Conservation (phyloP, 2,329 filamentous ascomycete genomes). For the Calonectria crousiana region DNA sequence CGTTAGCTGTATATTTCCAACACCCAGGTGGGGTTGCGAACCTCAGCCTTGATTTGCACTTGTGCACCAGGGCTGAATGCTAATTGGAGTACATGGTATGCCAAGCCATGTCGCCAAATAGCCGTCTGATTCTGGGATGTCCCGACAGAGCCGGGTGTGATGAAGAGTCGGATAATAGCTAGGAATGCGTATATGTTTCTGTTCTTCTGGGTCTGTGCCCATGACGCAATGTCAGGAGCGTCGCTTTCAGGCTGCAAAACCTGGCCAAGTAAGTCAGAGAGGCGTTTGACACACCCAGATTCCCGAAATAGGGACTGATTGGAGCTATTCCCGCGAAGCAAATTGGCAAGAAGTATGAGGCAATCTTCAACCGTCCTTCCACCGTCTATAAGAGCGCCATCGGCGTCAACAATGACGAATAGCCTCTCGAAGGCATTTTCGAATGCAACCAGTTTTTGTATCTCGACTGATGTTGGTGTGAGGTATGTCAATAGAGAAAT, state of each 20-base stretch:
- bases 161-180: constrained; percentile 87
- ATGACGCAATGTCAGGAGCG: constrained; percentile 73
- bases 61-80: constrained; percentile 82
- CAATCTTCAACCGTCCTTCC: constrained; percentile 93
- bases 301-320: constrained; percentile 97
- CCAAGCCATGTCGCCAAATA: constrained; percentile 86
- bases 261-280: constrained; percentile 76
- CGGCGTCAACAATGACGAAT: constrained; percentile 83
- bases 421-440: constrained; percentile 92
- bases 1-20: constrained; percentile 27
- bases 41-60: constrained; percentile 84
- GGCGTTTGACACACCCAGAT: constrained; percentile 81
- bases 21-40: constrained; percentile 47
- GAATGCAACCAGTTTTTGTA: constrained; percentile 96
- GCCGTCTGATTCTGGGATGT: constrained; percentile 86
- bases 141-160: constrained; percentile 82
- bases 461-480: constrained; percentile 86
- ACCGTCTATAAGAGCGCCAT: constrained; percentile 86
- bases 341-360: constrained; percentile 88
- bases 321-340: constrained; percentile 86
- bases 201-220: constrained; percentile 82
- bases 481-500: constrained; percentile 89
- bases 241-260: constrained; percentile 66
- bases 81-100: constrained; percentile 83
- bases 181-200: constrained; percentile 94